Base-by-base conservation (phyloP, 352 stramenopile genomes). In the Pythium sp. region DNA sequence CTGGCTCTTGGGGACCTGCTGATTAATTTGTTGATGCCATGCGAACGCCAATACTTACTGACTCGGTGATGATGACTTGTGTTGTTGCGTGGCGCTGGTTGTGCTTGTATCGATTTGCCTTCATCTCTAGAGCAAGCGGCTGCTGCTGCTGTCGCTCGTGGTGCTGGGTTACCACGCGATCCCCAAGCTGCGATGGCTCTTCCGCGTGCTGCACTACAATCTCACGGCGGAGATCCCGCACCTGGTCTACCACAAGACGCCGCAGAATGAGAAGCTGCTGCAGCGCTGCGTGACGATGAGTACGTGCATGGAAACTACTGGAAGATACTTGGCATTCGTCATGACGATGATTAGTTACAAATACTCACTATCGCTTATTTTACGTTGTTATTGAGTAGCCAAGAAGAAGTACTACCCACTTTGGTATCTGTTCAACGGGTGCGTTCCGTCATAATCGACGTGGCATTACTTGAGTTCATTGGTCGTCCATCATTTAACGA, bases 381-480 rank as follows among this genome's bases (percentile, higher is more conserved):
- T 28, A 3, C 26, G 26, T 46, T 36, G 20, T 53, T 51, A 34
- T 0, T 36, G 12, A 68, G 53, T 62, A 90, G 82, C 82, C 14
- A 77, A 72, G 58, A 63, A 73, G 24, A 81, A 78, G 62, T 92
- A 90, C 64, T 81, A 82, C 63, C 74, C 84, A 28, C 75, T 80
- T 18, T 84, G 72, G 79, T 72, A 81, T 36, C 65, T 91, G 30
- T 84, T 84, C 62, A 90, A 84, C 65, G 82, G 82, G 74, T 80
- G 36, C 26, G 65, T 32, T 32, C 28, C 28, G 28, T 32, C 28
- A 32, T 32, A 4, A 32, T 32, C 28, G 28, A 32, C 28, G 2
- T 32, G 28, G 28, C 28, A 32, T 32, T 32, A 4, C 2, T 32
- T 32, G 28, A 32, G 28, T 32, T 32, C 28, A 32, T 32, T 32